Evolutionary conservation across 2,329 filamentous ascomycete genomes (phyloP).

Genomic region (Arachnomyces sp.): DNA sequence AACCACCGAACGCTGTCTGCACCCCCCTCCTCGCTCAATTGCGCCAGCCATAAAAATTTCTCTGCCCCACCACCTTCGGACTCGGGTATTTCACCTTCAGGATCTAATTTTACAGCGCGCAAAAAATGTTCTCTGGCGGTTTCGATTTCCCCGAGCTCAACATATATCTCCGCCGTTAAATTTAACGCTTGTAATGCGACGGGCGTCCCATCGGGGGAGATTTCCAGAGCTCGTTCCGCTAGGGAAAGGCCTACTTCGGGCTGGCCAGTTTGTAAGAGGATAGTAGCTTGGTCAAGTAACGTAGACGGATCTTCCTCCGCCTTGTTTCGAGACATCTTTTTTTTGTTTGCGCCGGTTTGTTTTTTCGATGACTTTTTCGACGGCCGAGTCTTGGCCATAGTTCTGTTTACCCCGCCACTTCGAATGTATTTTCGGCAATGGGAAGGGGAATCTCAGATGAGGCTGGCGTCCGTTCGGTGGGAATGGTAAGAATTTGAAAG

Average conservation of each 20-base stretch:
- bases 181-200: conserved; percentile 54
- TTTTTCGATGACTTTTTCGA: conserved; percentile 36
- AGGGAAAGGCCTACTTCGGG: conserved; percentile 48
- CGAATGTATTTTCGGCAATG: not conserved
- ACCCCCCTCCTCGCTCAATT: conserved; percentile 63
- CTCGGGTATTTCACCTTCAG: conserved; percentile 62
- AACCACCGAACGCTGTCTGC: conserved; percentile 54
- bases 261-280: conserved; percentile 50
- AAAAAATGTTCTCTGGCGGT: conserved; percentile 64
- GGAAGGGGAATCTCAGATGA: not conserved
- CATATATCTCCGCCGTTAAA: conserved; percentile 69
- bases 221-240: conserved; percentile 45
- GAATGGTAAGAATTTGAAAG: conserved; percentile 1
- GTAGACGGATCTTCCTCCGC: conserved; percentile 45
- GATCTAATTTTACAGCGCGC: conserved; percentile 65
- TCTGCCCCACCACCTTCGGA: conserved; percentile 74
- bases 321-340: conserved; percentile 31
- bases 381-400: conserved; percentile 47
- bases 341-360: conserved; percentile 32
- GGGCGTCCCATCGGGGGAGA: conserved; percentile 25
- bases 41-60: conserved; percentile 91
- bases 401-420: conserved; percentile 11
- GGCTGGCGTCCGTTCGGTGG: not conserved
- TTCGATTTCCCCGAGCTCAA: conserved; percentile 75
- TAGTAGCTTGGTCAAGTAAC: conserved; percentile 49